These are phyloP conservation scores for Ophiostoma montium DNA, from an alignment of 2,329 filamentous ascomycete species.

Conservation along the genomic window DNA sequence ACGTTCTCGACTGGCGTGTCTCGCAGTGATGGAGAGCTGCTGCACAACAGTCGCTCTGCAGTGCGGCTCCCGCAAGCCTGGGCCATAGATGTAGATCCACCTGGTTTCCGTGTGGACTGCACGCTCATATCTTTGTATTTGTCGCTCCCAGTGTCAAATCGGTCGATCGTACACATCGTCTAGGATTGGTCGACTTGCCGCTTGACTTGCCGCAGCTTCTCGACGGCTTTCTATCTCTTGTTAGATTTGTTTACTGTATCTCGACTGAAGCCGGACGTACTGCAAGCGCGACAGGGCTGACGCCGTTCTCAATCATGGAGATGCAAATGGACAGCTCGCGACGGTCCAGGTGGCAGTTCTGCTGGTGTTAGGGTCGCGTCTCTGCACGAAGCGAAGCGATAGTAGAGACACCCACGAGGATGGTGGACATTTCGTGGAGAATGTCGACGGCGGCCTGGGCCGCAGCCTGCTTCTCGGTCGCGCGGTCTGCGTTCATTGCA, in stretches of 20 bases:
- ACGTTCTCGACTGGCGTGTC: too few relatives aligned
- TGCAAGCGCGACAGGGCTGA: slow-evolving; percentile 87
- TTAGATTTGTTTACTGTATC: background rate
- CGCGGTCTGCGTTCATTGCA: slow-evolving; percentile 26
- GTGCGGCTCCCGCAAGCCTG: too few relatives aligned
- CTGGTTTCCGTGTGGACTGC: too few relatives aligned
- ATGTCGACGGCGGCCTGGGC: slow-evolving; percentile 75
- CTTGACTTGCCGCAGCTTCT: slow-evolving; percentile 32
- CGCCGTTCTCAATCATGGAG: slow-evolving; percentile 91
- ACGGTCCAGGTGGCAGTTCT: slow-evolving; percentile 92
- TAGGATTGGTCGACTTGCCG: slow-evolving; percentile 33
- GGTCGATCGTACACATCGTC: slow-evolving; percentile 13
- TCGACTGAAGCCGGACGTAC: slow-evolving; percentile 36
- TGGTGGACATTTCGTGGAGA: slow-evolving; percentile 71
- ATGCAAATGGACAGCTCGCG: slow-evolving; percentile 89
- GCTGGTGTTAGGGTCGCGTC: background rate
- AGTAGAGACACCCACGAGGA: slow-evolving; percentile 51
- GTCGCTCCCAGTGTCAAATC: background rate
- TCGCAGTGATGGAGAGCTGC: too few relatives aligned
- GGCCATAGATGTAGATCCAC: too few relatives aligned
- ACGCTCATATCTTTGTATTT: too few relatives aligned
- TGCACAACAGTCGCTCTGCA: too few relatives aligned
- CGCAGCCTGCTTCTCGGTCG: slow-evolving; percentile 51
- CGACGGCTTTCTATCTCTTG: slow-evolving; percentile 38
- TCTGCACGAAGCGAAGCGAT: background rate